Base-by-base conservation (phyloP, 768 basidiomycete genomes). In the Lactifluus pinguis region DNA sequence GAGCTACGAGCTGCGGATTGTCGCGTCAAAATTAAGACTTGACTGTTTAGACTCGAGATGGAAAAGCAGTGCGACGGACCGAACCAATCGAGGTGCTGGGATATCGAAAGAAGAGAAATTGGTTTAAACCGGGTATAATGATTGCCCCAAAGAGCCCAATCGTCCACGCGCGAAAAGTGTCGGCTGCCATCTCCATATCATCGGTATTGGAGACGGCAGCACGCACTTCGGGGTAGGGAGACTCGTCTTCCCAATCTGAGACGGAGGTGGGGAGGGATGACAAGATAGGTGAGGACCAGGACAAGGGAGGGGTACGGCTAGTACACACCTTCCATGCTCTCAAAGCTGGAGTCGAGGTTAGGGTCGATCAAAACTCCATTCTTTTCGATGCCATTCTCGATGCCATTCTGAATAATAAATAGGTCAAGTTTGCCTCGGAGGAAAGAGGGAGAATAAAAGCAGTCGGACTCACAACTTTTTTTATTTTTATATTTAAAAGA, bases 191-290 rank as follows among this genome's bases (percentile, higher is more conserved):
- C 47, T 75, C 73, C 39, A 80, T 79, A 69, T 88, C 86, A 67
- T 89, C 87, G 3, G 83, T 84, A 68, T 85, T 85, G 55, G 84
- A 80, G 19, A 86, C 86, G 49, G 87, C 86, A 8, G 85, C 83
- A 49, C 87, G 82, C 13, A 89, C 88, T 70, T 92, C 90, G 6
- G 87, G 87, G 69, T 92, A 92, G 4, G 90, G 90, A 3, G 88
- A 90, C 69, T 92, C 90, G 65, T 91, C 86, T 68, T 80, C 80
- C 65, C 65, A 66, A 42, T 66, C 65, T 66, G 19, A 10, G 36
- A 14, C 2, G 6, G 14, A 6, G 38, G 6, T 10, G 21, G n/a
- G 36, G n/a, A 39, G 36, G 6, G 17, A 53, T 36, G 15, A 38
- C 1, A 15, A 13, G 51, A 52, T 19, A 38, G 8, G 49, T 51